These are phyloP conservation scores for Ceratobasidium sp. DNA, from an alignment of 1,284 basidiomycete species.

Conservation along the genomic window DNA sequence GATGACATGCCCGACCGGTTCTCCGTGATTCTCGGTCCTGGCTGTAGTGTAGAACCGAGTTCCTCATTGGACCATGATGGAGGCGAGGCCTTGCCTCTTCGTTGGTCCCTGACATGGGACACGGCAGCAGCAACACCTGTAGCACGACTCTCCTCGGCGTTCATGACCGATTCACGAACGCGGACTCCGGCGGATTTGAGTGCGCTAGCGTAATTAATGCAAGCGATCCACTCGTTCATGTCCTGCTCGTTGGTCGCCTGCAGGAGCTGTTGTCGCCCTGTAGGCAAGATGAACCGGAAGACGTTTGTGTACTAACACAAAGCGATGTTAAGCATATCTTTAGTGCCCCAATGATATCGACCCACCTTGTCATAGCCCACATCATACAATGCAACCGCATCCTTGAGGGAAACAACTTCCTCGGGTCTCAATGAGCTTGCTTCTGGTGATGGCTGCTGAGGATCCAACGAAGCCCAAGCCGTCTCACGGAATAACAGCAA, in stretches of 20 bases:
- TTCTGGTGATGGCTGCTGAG: not conserved
- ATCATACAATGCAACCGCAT: constrained; percentile 81
- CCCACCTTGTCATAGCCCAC: constrained; percentile 73
- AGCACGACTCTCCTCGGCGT: constrained; percentile 70
- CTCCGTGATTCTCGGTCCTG: not conserved
- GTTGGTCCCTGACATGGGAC: constrained; percentile 59
- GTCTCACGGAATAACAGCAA: constrained; percentile 90
- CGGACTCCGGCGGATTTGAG: constrained; percentile 87
- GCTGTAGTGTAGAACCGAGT: not conserved
- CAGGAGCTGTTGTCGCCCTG: constrained; percentile 81
- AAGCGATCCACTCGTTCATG: constrained; percentile 89
- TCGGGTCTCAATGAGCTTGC: constrained; percentile 78
- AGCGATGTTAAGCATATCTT: not conserved
- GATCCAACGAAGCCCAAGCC: constrained; percentile 59
- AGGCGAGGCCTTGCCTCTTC: constrained; percentile 25
- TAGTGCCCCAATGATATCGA: constrained; percentile 2
- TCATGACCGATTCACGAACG: constrained; percentile 76
- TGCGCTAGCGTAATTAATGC: constrained; percentile 92
- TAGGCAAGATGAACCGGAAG: constrained; percentile 77
- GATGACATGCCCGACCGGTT: constrained; percentile 58
- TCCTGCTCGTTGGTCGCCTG: constrained; percentile 75
- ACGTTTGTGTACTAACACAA: constrained; percentile 66
- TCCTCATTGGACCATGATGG: constrained; percentile 15
- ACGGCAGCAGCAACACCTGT: constrained; percentile 83
- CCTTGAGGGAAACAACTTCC: constrained; percentile 80